Evolutionary conservation across 257 asterid genomes (phyloP).

Genomic region (Henckelia pumila): DNA sequence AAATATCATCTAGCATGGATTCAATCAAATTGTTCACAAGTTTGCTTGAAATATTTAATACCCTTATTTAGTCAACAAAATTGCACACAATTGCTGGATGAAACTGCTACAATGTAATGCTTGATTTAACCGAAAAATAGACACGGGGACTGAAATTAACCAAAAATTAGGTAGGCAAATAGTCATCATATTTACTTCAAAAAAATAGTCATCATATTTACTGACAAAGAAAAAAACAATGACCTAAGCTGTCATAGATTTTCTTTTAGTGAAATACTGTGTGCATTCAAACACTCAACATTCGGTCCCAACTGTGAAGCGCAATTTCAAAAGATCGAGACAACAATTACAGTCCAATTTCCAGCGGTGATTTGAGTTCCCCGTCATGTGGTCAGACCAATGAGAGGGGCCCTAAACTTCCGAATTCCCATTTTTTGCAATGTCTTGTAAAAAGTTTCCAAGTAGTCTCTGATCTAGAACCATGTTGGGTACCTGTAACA

Average conservation of each 20-base stretch:
- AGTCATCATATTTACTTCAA: too few relatives aligned
- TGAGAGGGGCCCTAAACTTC: slow-evolving; percentile 27
- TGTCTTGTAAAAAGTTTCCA: slow-evolving; percentile 65
- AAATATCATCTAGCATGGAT: too few relatives aligned
- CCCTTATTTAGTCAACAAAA: too few relatives aligned
- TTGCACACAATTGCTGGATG: too few relatives aligned
- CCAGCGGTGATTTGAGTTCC: not conserved
- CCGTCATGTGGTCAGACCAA: not conserved
- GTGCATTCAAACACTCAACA: not conserved
- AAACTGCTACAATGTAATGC: too few relatives aligned
- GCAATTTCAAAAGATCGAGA: not conserved
- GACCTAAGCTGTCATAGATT: not conserved
- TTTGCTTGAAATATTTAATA: too few relatives aligned
- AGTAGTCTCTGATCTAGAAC: slow-evolving; percentile 79
- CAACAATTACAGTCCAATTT: slow-evolving; percentile 1
- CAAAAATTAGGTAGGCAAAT: too few relatives aligned
- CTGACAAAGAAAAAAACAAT: too few relatives aligned
- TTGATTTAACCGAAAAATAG: too few relatives aligned
- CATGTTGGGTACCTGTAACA: slow-evolving; percentile 77
- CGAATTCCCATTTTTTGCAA: slow-evolving; percentile 23
- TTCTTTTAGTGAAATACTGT: not conserved
- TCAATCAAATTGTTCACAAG: too few relatives aligned
- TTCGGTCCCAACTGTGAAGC: not conserved
- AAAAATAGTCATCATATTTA: too few relatives aligned
- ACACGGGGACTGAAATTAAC: too few relatives aligned